Conservation (phyloP, 2,329 filamentous ascomycete species). For the Penicillium rolfsii region DNA sequence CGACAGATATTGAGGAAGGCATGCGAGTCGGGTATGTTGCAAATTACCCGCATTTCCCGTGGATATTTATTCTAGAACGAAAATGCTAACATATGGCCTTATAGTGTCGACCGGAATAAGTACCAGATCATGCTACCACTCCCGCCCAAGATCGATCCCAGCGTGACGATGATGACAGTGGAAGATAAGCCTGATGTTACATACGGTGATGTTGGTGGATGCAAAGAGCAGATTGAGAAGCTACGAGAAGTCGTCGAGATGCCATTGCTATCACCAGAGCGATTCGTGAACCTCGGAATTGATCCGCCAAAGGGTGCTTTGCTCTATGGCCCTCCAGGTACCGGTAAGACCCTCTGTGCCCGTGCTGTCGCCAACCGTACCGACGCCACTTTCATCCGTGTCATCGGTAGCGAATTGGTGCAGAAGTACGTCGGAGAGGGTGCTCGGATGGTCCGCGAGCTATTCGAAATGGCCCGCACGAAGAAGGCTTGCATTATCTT, state of each 20-base stretch:
- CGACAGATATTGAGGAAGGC: constrained; percentile 98
- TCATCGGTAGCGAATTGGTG: constrained; percentile 96
- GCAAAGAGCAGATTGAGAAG: constrained; percentile 99
- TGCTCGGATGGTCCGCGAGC: constrained; percentile 95
- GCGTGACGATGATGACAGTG: constrained; percentile 99
- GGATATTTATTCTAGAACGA: not conserved
- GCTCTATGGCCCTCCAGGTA: constrained; percentile 94
- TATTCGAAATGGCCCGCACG: constrained; percentile 98
- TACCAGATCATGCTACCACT: constrained; percentile 97
- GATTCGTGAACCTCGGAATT: constrained; percentile 98
- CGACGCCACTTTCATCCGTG: constrained; percentile 96
- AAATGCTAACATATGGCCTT: constrained; percentile 13
- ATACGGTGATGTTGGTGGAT: constrained; percentile 97
- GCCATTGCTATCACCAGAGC: constrained; percentile 92
- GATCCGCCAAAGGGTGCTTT: constrained; percentile 97
- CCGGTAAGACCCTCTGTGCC: constrained; percentile 98
- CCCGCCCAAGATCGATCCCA: constrained; percentile 97
- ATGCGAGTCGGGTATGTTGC: constrained; percentile 82
- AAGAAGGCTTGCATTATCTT: constrained; percentile 99
- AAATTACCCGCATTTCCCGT: not conserved
- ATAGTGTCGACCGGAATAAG: constrained; percentile 90
- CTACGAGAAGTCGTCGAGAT: constrained; percentile 98
- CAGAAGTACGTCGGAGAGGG: constrained; percentile 99
- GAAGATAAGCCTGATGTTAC: constrained; percentile 99
- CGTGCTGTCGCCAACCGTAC: constrained; percentile 97